Conservation (phyloP, 2,329 filamentous ascomycete species). For the Bisporella sp. region DNA sequence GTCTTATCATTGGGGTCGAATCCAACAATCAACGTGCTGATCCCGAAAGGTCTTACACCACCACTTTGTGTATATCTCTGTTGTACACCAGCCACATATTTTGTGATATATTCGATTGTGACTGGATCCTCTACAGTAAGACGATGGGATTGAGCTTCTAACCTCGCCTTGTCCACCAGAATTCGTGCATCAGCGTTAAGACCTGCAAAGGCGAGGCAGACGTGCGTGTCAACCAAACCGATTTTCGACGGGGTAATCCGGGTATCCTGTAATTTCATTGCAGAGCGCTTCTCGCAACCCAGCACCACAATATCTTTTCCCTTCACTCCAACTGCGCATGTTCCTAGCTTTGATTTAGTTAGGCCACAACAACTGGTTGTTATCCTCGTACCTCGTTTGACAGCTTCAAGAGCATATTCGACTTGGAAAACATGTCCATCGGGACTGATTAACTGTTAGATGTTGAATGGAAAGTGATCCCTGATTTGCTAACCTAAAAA, state of each 20-base stretch:
- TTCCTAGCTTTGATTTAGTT: slow-evolving; percentile 50
- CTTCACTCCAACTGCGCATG: slow-evolving; percentile 96
- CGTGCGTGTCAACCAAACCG: slow-evolving; percentile 89
- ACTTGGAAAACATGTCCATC: slow-evolving; percentile 99
- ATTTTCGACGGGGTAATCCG: slow-evolving; percentile 99
- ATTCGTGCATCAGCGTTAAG: slow-evolving; percentile 97
- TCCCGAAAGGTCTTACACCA: slow-evolving; percentile 96
- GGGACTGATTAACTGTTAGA: slow-evolving; percentile 62
- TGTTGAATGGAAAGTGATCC: not conserved
- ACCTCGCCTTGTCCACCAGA: slow-evolving; percentile 92
- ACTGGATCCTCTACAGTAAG: slow-evolving; percentile 96
- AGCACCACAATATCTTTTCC: slow-evolving; percentile 90
- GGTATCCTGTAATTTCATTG: slow-evolving; percentile 99
- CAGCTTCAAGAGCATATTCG: slow-evolving; percentile 97
- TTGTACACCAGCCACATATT: slow-evolving; percentile 96
- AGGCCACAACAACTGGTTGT: not conserved
- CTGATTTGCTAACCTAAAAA: slow-evolving; percentile 65
- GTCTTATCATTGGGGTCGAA: slow-evolving; percentile 90
- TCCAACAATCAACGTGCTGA: slow-evolving; percentile 96
- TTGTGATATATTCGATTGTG: slow-evolving; percentile 98
- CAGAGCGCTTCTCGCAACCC: slow-evolving; percentile 96
- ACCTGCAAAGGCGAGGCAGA: slow-evolving; percentile 93
- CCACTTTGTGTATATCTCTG: slow-evolving; percentile 98
- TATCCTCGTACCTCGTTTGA: slow-evolving; percentile 74
- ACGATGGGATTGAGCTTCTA: slow-evolving; percentile 96